These are phyloP conservation scores for Strobilomyces echinocephalus DNA, from an alignment of 768 basidiomycete genomes.

Conservation along the genomic window DNA sequence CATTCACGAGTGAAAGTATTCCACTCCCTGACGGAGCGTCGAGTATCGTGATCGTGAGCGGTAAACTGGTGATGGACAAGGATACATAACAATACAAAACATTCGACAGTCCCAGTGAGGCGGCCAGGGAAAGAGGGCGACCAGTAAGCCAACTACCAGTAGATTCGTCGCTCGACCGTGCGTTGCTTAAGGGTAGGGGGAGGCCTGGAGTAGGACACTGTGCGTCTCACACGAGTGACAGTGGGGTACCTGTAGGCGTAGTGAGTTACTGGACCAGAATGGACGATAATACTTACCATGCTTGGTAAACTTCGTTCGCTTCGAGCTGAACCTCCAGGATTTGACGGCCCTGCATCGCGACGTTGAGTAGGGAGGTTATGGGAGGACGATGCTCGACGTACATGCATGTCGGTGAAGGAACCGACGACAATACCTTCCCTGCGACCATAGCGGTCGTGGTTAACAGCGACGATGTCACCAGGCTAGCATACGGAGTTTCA, in stretches of 20 bases:
- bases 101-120: conserved; percentile 17
- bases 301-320: conserved; percentile 58
- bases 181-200: conserved; percentile 40
- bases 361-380: neutral
- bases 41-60: conserved; percentile 39
- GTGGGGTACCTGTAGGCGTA: conserved; percentile 56
- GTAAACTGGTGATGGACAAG: conserved; percentile 1
- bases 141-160: conserved; percentile 49
- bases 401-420: conserved; percentile 63
- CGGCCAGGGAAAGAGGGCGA: neutral
- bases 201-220: conserved; percentile 56
- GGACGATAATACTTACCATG: conserved; percentile 43
- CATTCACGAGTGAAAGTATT: conserved; percentile 16
- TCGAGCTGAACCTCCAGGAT: conserved; percentile 81
- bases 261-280: conserved; percentile 2
- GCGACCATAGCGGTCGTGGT: conserved; percentile 55
- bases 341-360: conserved; percentile 60
- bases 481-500: conserved; percentile 39
- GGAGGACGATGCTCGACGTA: conserved; percentile 33
- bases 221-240: conserved; percentile 73
- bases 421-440: conserved; percentile 80
- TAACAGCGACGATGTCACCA: conserved; percentile 77
- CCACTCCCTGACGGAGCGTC: conserved; percentile 49
- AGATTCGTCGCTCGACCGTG: conserved; percentile 70
- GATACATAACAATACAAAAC: conserved; percentile 34